Conservation (phyloP, 1,139 yeast species). For the Petasospora rhodanensis region DNA sequence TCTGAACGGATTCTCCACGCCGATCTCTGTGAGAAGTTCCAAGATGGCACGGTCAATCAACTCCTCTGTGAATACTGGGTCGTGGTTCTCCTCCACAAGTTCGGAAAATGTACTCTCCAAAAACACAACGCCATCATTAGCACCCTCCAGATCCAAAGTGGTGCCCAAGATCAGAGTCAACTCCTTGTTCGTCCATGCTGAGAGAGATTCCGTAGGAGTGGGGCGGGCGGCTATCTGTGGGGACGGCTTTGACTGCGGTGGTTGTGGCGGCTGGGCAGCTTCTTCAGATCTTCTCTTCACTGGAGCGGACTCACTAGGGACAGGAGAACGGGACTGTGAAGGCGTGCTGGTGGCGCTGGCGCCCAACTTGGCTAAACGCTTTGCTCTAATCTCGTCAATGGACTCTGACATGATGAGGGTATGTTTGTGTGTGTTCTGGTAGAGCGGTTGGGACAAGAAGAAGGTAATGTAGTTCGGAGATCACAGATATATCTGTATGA, state of each 20-base stretch:
- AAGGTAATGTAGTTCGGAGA: too few relatives aligned
- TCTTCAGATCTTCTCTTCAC: too few relatives aligned
- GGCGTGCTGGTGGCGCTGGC: background rate
- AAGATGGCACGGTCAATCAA: conserved; percentile 44
- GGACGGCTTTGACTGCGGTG: too few relatives aligned
- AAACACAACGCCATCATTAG: conserved; percentile 24
- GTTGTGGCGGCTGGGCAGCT: too few relatives aligned
- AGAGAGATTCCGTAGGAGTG: too few relatives aligned
- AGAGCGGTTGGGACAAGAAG: background rate
- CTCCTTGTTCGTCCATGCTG: conserved; percentile 29
- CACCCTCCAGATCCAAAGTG: conserved; percentile 27
- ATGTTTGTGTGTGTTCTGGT: background rate
- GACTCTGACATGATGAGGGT: conserved; percentile 6
- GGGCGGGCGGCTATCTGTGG: too few relatives aligned
- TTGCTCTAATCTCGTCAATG: conserved; percentile 43
- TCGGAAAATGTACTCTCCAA: conserved; percentile 39
- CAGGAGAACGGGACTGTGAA: too few relatives aligned
- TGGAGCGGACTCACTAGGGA: too few relatives aligned
- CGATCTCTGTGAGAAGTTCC: conserved; percentile 52
- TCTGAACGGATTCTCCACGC: conserved; percentile 42
- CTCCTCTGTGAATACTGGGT: conserved; percentile 27
- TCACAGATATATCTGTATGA: too few relatives aligned
- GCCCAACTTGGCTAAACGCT: conserved; percentile 49
- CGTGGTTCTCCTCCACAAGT: conserved; percentile 28
- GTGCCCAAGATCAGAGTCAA: conserved; percentile 41